A percentile compares a stretch with the other conserved stretches of the same genome.
These are phyloP conservation scores for Murraya paniculata DNA, from an alignment of 345 rosid species.

Conservation along the genomic window DNA sequence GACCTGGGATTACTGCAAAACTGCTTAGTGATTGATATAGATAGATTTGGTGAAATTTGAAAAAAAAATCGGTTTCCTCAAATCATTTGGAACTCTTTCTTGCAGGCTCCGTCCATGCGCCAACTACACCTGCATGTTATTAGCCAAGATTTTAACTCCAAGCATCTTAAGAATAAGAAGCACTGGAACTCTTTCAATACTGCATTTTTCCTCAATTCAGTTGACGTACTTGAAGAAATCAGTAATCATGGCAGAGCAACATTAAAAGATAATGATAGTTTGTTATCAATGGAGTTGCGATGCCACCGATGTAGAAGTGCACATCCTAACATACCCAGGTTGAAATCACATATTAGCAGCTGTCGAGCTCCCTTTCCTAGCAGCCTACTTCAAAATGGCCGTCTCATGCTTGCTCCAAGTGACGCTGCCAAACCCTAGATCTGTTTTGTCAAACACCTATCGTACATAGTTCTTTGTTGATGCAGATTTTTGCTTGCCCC, in stretches of 20 bases:
- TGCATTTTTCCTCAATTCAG: constrained; percentile 73
- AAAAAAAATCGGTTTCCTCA: not conserved
- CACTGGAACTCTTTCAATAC: constrained; percentile 93
- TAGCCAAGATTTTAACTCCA: constrained; percentile 89
- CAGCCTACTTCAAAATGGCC: constrained; percentile 42
- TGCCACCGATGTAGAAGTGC: constrained; percentile 84
- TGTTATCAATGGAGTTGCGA: constrained; percentile 69
- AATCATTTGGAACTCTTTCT: constrained; percentile 1
- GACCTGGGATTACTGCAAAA: not conserved
- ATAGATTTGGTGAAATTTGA: not conserved
- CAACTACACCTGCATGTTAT: constrained; percentile 91
- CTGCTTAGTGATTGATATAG: not conserved
- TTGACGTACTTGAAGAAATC: constrained; percentile 76
- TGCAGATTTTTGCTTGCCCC: not conserved
- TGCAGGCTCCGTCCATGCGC: constrained; percentile 70
- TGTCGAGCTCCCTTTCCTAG: constrained; percentile 60
- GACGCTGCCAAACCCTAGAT: constrained; percentile 3
- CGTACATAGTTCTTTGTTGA: not conserved
- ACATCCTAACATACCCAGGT: constrained; percentile 84
- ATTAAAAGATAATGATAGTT: constrained; percentile 36
- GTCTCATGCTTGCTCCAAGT: constrained; percentile 22
- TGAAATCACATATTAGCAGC: constrained; percentile 60
- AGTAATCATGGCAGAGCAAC: constrained; percentile 52
- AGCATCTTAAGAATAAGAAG: constrained; percentile 77
- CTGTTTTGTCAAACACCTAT: constrained; percentile 7